phyloP scores from a whole-genome alignment of 177 flowering plant species.

The Tripterygium wilfordii region DNA sequence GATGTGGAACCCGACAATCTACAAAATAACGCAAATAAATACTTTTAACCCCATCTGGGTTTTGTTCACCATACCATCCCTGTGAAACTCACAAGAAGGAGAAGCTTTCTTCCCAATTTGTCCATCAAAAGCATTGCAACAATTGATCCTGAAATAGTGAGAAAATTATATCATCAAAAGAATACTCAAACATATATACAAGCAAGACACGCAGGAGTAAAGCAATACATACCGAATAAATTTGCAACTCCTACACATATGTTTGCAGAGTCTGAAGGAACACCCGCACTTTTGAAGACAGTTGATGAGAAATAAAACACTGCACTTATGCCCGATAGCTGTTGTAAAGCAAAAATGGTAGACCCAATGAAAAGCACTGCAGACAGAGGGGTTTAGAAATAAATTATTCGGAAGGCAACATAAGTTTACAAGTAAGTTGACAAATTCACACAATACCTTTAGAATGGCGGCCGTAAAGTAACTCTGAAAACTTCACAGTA shows the following conservation, averaged over 20 bases:
- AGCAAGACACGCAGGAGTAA: not conserved
- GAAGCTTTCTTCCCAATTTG: slow-evolving; percentile 72
- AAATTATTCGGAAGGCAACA: slow-evolving; percentile 9
- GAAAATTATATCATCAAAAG: not conserved
- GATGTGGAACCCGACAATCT: too few species aligned
- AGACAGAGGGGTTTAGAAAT: slow-evolving; percentile 29
- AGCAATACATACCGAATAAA: slow-evolving; percentile 40
- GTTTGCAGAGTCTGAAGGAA: slow-evolving; percentile 71
- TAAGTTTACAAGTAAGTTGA: too few species aligned
- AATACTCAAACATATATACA: not conserved
- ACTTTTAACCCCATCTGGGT: too few species aligned
- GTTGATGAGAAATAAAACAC: slow-evolving; percentile 89
- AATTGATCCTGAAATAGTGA: slow-evolving; percentile 48
- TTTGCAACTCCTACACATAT: slow-evolving; percentile 65
- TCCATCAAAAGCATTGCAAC: slow-evolving; percentile 82
- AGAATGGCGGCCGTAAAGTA: slow-evolving; percentile 64
- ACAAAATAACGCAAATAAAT: too few species aligned
- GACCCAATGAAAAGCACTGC: slow-evolving; percentile 95
- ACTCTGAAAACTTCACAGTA: slow-evolving; percentile 45
- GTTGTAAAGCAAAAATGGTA: slow-evolving; percentile 80
- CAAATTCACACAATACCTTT: too few species aligned
- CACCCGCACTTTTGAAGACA: slow-evolving; percentile 77
- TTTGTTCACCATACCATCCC: slow-evolving; percentile 56
- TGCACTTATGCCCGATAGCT: slow-evolving; percentile 95
- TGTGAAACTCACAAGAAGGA: slow-evolving; percentile 73